phyloP scores from a whole-genome alignment of 139 green algal species.

The Chlorella sp. region DNA sequence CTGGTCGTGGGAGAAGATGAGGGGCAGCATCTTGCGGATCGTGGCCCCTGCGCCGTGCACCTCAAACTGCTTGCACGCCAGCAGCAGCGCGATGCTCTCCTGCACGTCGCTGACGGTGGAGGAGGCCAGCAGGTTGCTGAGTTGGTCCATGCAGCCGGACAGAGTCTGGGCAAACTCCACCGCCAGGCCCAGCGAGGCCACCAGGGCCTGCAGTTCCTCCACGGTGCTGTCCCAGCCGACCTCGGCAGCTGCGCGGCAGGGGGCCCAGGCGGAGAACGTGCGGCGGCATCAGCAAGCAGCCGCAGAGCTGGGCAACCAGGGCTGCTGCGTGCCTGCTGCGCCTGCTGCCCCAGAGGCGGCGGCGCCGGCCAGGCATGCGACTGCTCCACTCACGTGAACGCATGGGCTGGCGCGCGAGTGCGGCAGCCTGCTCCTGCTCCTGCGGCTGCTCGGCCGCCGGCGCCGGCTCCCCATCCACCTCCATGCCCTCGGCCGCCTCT shows the following conservation, averaged over 20 bases:
- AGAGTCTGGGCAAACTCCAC: constrained; percentile 61
- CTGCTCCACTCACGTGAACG: constrained; percentile 19
- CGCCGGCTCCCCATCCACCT: constrained; percentile 22
- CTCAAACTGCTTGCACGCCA: constrained; percentile 69
- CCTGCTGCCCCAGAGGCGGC: constrained; percentile 8
- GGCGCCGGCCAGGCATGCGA: constrained; percentile 17
- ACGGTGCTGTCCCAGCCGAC: constrained; percentile 41
- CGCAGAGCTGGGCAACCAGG: neutral
- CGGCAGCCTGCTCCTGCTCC: constrained; percentile 8
- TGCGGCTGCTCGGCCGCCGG: neutral
- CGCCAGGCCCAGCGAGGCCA: constrained; percentile 73
- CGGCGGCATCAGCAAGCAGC: too few species aligned
- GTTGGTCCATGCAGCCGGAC: constrained; percentile 39
- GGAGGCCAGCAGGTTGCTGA: constrained; percentile 73
- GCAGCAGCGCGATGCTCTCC: constrained; percentile 77
- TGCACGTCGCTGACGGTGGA: constrained; percentile 62
- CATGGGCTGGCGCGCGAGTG: neutral
- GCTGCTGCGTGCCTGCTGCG: neutral
- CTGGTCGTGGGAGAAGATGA: constrained; percentile 84
- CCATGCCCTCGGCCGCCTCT: constrained; percentile 27
- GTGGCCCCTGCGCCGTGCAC: constrained; percentile 48
- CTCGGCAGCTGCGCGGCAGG: constrained; percentile 14
- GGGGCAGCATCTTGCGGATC: constrained; percentile 76
- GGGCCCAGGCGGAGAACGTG: neutral
- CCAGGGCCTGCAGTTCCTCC: constrained; percentile 54